Conservation (phyloP, 257 asterid genomes). For the Plantago ovata region DNA sequence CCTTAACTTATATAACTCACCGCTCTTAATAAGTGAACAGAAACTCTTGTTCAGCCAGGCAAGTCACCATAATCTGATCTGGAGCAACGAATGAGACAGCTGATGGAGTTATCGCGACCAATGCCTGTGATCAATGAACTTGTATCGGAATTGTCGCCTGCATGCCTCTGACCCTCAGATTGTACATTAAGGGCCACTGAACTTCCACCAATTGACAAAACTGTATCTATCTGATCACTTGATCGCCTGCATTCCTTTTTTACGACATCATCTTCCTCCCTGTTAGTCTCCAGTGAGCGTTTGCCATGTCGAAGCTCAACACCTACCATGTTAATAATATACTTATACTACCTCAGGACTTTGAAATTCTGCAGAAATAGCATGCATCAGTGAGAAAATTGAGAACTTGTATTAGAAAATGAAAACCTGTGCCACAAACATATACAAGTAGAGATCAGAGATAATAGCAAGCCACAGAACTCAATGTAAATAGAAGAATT, state of each 20-base stretch:
- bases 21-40: slow-evolving; percentile 62
- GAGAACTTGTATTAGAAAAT: slow-evolving; percentile 6
- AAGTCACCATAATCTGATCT: slow-evolving; percentile 76
- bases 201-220: slow-evolving; percentile 34
- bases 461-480: no score
- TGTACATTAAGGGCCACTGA: slow-evolving; percentile 22
- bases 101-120: slow-evolving; percentile 80
- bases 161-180: slow-evolving; percentile 26
- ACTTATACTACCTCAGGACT: slow-evolving; percentile 24
- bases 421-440: slow-evolving; percentile 2
- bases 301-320: slow-evolving; percentile 39
- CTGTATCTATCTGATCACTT: slow-evolving; percentile 32
- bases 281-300: slow-evolving; percentile 38
- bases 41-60: slow-evolving; percentile 71
- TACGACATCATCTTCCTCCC: slow-evolving; percentile 31
- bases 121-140: slow-evolving; percentile 67
- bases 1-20: slow-evolving; percentile 69
- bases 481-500: no score
- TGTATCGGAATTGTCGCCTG: slow-evolving; percentile 48
- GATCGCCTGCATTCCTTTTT: slow-evolving; percentile 32
- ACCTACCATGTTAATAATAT: slow-evolving; percentile 45
- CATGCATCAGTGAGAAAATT: slow-evolving; percentile 27
- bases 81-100: slow-evolving; percentile 70
- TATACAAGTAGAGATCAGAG: slow-evolving; percentile 16
- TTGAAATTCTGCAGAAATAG: slow-evolving; percentile 13